Evolutionary conservation across 148 eudicot genomes (phyloP), one percentile per base, ranked within the genome.

Genomic region (Nyssa sinensis): DNA sequence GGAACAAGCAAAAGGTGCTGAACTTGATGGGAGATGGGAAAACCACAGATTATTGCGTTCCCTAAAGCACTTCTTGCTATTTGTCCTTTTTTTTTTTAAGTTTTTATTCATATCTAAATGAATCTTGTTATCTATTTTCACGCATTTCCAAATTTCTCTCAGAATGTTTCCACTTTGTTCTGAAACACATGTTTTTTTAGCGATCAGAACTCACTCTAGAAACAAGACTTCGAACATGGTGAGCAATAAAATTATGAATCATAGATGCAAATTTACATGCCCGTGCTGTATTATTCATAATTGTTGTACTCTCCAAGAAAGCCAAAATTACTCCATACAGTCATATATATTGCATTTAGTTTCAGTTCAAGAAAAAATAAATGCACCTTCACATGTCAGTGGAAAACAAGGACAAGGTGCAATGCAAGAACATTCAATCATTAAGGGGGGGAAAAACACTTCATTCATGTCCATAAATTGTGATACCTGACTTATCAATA

Each of bases 401-500:
- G 24, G 25, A 55, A 55, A 55, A 55, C 23, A 55, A 16, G 58
- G 58, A 51, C 3, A 55, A 55, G 59, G 58, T 2, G 23, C 25
- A 39, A 55, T 33, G 58, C 25, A 17, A 73, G 33, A 47, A 17
- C 34, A 29, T 44, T 12, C 51, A 1, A n/a, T 7, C 16, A 11
- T 49, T 70, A 14, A 31, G 8, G 30, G 39, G n/a, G 61, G 44
- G 53, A 37, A 30, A n/a, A n/a, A 72, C 17, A n/a, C 67, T 70
- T 61, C 27, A 69, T 35, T 47, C 5, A 39, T 24, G 68, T 13
- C n/a, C 29, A 71, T 16, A 29, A 64, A 19, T 13, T 32, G n/a
- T 62, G 49, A 78, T 80, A 93, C 98, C 98, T 86, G 96, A 93
- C 80, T 93, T 93, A 64, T 91, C 81, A 64, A 91, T 87, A 66